A percentile compares a stretch with the other conserved stretches of the same genome.
Evolutionary conservation across 768 basidiomycete genomes (phyloP).

Genomic region (Inosperma sp.): DNA sequence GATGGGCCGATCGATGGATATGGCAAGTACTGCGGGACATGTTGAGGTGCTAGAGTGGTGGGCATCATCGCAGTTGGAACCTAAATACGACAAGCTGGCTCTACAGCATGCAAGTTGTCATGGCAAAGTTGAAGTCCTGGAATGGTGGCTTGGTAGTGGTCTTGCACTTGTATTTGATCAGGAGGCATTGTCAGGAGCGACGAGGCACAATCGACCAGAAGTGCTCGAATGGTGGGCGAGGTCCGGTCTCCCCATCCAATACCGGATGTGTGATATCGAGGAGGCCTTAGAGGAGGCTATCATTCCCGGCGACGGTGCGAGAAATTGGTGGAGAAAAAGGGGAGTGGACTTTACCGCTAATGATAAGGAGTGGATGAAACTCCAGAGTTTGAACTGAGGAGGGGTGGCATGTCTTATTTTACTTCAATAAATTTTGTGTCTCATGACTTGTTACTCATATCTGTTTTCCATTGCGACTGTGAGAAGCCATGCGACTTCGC

Average conservation of each 20-base stretch:
- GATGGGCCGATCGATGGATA: conserved; percentile 81
- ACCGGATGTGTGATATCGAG: conserved; percentile 88
- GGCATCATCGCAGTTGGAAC: conserved; percentile 71
- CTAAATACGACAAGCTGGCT: conserved; percentile 73
- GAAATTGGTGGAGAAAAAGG: conserved; percentile 77
- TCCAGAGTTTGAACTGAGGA: conserved; percentile 65
- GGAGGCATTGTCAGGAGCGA: conserved; percentile 75
- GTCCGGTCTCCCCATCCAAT: conserved; percentile 73
- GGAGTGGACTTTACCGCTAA: conserved; percentile 82
- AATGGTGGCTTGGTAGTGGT: conserved; percentile 82
- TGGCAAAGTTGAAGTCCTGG: conserved; percentile 72
- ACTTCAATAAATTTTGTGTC: too few relatives aligned
- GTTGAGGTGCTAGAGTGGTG: conserved; percentile 81
- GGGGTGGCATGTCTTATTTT: conserved; percentile 5
- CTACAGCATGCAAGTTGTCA: conserved; percentile 75
- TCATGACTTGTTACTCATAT: too few relatives aligned
- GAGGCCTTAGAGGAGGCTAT: conserved; percentile 87
- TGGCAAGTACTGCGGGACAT: conserved; percentile 75
- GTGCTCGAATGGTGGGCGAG: conserved; percentile 88
- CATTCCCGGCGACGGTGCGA: conserved; percentile 68
- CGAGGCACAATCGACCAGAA: conserved; percentile 74
- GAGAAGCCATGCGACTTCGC: too few relatives aligned
- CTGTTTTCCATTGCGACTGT: too few relatives aligned
- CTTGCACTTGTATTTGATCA: conserved; percentile 75
- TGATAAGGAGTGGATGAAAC: conserved; percentile 86